These are phyloP conservation scores for Chrysanthemum makinoi DNA, from an alignment of 129 eudicot genomes.

Conservation along the genomic window DNA sequence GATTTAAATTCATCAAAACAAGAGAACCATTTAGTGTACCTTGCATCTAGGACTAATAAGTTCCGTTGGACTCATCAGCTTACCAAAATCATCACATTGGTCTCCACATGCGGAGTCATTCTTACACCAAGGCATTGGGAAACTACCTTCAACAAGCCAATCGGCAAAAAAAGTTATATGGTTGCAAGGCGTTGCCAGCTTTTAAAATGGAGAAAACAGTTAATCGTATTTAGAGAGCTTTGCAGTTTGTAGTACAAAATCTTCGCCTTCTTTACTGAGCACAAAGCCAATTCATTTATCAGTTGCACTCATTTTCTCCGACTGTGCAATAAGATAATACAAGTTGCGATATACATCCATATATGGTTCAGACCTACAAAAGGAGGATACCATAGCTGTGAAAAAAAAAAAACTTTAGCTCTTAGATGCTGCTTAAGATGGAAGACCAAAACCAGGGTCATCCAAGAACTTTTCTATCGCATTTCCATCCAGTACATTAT, in stretches of 20 bases:
- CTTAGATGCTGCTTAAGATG: slow-evolving; percentile 50
- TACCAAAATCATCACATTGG: too few species aligned
- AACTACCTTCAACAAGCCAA: too few species aligned
- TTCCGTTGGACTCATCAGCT: too few species aligned
- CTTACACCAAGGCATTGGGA: too few species aligned
- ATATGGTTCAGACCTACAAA: slow-evolving; percentile 88
- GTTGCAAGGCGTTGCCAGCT: slow-evolving; percentile 95
- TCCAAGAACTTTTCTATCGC: slow-evolving; percentile 85
- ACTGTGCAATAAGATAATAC: slow-evolving; percentile 82
- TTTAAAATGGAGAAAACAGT: slow-evolving; percentile 67
- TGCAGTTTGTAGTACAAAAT: slow-evolving; percentile 82
- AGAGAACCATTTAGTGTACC: too few species aligned
- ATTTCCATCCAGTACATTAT: slow-evolving; percentile 59
- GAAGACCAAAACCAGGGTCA: slow-evolving; percentile 61
- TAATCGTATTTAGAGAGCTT: slow-evolving; percentile 85
- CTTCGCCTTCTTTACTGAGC: slow-evolving; percentile 96
- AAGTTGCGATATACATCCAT: slow-evolving; percentile 86
- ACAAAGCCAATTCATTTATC: slow-evolving; percentile 98
- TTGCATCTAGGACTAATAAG: too few species aligned
- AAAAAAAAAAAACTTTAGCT: slow-evolving; percentile 23
- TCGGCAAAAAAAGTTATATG: slow-evolving; percentile 3
- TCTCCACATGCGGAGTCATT: too few species aligned
- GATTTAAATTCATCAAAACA: too few species aligned
- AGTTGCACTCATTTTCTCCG: slow-evolving; percentile 88
- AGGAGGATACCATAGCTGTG: neutral